Conservation (phyloP, 345 rosid species). For the Eucalyptus microcorys region DNA sequence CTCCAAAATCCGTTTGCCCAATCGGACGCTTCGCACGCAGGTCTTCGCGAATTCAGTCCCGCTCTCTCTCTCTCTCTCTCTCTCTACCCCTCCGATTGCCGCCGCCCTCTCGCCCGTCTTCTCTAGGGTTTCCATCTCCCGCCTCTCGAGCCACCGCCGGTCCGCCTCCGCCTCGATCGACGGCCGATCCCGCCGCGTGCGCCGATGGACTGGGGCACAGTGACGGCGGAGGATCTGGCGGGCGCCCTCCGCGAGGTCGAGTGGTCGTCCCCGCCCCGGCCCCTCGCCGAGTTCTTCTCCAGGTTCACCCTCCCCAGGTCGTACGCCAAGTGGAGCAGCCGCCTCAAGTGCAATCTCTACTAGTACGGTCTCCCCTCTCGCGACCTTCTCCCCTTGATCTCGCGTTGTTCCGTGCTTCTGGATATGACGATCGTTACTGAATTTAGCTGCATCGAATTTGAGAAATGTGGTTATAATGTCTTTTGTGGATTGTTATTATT, state of each 20-base stretch:
- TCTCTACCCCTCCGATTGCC: background rate
- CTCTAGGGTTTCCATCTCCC: background rate
- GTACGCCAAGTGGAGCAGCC: slow-evolving; percentile 82
- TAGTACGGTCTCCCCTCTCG: slow-evolving; percentile 26
- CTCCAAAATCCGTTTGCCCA: background rate
- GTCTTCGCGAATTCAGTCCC: background rate
- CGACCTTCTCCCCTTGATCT: background rate
- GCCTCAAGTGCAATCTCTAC: slow-evolving; percentile 98
- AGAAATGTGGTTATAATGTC: background rate
- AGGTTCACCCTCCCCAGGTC: slow-evolving; percentile 86
- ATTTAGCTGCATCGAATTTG: background rate
- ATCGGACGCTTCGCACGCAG: background rate
- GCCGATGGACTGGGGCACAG: slow-evolving; percentile 95
- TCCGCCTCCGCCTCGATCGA: background rate
- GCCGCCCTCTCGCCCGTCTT: background rate
- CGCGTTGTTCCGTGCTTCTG: background rate
- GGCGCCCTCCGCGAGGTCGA: slow-evolving; percentile 97
- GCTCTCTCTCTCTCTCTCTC: background rate
- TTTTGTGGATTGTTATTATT: background rate
- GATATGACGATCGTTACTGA: background rate
- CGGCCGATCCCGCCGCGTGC: background rate
- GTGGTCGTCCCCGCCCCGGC: slow-evolving; percentile 98
- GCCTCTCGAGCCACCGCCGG: background rate
- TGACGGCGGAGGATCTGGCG: slow-evolving; percentile 83
- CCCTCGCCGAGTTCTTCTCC: slow-evolving; percentile 79